phyloP scores from a whole-genome alignment of 2,329 filamentous ascomycete species.

The Biscogniauxia sp. region DNA sequence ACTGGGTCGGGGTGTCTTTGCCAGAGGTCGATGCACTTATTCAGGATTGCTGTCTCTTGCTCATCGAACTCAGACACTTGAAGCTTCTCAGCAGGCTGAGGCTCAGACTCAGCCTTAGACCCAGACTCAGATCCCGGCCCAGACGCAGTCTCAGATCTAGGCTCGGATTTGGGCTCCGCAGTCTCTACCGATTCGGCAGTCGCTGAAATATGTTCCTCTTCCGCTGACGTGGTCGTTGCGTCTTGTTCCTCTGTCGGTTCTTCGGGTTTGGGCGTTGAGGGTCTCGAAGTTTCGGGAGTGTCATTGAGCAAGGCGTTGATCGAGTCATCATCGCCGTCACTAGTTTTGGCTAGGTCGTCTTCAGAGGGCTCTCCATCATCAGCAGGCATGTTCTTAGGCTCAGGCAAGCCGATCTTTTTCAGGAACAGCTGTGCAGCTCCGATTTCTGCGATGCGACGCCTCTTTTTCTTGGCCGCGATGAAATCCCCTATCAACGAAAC shows the following conservation, averaged over 20 bases:
- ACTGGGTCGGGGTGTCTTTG: slow-evolving; percentile 56
- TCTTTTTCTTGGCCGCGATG: slow-evolving; percentile 70
- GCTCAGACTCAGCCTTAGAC: not conserved
- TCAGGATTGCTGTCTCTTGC: slow-evolving; percentile 46
- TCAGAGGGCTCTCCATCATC: slow-evolving; percentile 39
- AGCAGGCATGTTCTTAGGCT: slow-evolving; percentile 34
- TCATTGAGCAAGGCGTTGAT: slow-evolving; percentile 60
- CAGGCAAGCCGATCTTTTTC: slow-evolving; percentile 53
- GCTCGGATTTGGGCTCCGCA: not conserved
- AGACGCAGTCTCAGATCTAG: not conserved
- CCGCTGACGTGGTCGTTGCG: slow-evolving; percentile 17
- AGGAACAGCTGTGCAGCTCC: slow-evolving; percentile 70
- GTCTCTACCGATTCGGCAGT: slow-evolving; percentile 2
- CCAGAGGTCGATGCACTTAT: slow-evolving; percentile 65
- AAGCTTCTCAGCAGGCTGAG: slow-evolving; percentile 15
- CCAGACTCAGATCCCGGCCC: slow-evolving; percentile 1
- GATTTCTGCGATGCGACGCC: slow-evolving; percentile 73
- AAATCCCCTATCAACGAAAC: slow-evolving; percentile 91
- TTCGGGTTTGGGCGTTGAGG: slow-evolving; percentile 27
- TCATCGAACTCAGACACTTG: slow-evolving; percentile 44
- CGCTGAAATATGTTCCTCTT: slow-evolving; percentile 4
- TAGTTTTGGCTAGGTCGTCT: slow-evolving; percentile 35
- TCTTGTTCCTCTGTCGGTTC: slow-evolving; percentile 21
- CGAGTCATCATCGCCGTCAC: slow-evolving; percentile 45
- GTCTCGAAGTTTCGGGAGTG: slow-evolving; percentile 51